A percentile compares a stretch with the other conserved stretches of the same genome.
These are phyloP conservation scores for Tetrahymena malaccensis DNA, from an alignment of 73 alveolate species.

Conservation along the genomic window DNA sequence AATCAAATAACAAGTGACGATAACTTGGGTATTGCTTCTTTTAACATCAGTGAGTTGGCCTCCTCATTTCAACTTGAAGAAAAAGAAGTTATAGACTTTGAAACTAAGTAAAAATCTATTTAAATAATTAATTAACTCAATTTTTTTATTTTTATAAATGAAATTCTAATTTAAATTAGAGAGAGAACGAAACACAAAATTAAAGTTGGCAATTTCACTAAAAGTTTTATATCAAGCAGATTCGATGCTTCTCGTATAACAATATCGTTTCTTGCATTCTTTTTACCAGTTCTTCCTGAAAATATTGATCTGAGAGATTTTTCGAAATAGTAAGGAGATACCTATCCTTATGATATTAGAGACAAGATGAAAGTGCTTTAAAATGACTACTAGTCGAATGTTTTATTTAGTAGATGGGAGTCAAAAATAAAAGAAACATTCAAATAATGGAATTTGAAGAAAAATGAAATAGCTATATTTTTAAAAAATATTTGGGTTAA, in stretches of 20 bases:
- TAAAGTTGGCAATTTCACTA: conserved; percentile 30
- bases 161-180: background rate
- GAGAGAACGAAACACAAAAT: background rate
- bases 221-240: conserved; percentile 16
- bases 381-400: conserved; percentile 16
- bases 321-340: conserved; percentile 20
- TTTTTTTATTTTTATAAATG: background rate
- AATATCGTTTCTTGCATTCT: conserved; percentile 17
- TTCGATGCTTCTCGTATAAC: conserved; percentile 32
- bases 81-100: background rate
- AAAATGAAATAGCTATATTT: conserved; percentile 21
- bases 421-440: conserved; percentile 11
- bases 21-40: conserved; percentile 5
- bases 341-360: conserved; percentile 13
- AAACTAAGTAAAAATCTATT: background rate
- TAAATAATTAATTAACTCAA: background rate
- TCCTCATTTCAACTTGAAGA: background rate
- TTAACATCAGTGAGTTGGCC: background rate
- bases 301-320: conserved; percentile 21
- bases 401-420: conserved; percentile 11
- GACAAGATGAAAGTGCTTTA: background rate
- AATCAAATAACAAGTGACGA: conserved; percentile 32
- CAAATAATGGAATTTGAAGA: conserved; percentile 1
- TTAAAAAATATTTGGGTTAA: conserved; percentile 32
- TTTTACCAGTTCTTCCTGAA: conserved; percentile 32